Conservation (phyloP, 2,329 filamentous ascomycete genomes). For the Sporothrix inflata region DNA sequence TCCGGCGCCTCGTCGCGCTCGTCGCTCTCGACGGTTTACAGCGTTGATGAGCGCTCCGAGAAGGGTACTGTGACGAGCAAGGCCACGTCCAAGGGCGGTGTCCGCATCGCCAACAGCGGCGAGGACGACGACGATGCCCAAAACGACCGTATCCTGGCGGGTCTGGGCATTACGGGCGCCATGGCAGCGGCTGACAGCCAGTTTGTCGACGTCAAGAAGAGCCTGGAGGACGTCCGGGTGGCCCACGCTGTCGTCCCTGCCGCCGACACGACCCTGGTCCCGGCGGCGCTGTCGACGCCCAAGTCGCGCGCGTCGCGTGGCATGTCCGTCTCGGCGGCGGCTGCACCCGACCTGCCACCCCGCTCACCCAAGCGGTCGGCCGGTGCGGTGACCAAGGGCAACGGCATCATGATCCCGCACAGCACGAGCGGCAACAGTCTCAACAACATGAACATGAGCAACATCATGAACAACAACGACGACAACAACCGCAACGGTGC, state of each 20-base stretch:
- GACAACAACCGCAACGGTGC: neutral
- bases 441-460: neutral
- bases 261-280: neutral
- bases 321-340: neutral
- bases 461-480: neutral
- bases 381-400: constrained; percentile 12
- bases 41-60: constrained; percentile 54
- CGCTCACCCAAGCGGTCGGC: constrained; percentile 27
- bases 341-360: constrained; percentile 6
- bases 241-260: neutral
- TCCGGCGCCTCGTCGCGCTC: constrained; percentile 39
- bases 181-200: neutral
- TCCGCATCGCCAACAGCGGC: constrained; percentile 26
- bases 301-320: constrained; percentile 7
- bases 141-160: constrained; percentile 1
- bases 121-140: neutral
- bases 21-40: constrained; percentile 60
- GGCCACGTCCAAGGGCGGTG: constrained; percentile 6
- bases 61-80: constrained; percentile 32
- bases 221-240: neutral
- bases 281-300: constrained; percentile 25
- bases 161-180: constrained; percentile 23
- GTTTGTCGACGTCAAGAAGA: neutral
- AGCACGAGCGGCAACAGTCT: constrained; percentile 15
- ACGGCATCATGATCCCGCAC: constrained; percentile 26